phyloP scores from a whole-genome alignment of 352 stramenopile species.

The Halophytophthora polymorphica region DNA sequence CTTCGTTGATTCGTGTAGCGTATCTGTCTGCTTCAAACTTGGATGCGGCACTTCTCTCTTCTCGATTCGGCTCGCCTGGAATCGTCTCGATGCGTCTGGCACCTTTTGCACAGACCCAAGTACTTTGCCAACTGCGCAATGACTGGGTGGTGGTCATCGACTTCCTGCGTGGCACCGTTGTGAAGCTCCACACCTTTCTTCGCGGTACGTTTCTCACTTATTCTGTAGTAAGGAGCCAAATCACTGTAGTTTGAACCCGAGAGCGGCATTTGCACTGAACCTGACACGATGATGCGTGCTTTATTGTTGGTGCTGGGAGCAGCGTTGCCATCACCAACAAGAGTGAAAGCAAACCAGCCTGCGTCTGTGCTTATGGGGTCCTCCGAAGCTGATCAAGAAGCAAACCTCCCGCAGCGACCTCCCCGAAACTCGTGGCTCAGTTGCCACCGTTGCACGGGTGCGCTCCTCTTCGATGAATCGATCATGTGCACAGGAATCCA shows the following conservation, averaged over 20 bases:
- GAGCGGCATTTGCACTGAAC: not conserved
- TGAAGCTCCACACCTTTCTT: conserved; percentile 58
- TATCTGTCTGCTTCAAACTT: conserved; percentile 27
- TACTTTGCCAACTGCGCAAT: conserved; percentile 67
- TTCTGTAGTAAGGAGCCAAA: too few species aligned
- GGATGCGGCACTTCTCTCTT: conserved; percentile 27
- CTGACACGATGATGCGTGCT: not conserved
- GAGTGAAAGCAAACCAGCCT: conserved; percentile 19
- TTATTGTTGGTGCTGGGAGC: not conserved
- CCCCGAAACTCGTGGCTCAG: conserved; percentile 51
- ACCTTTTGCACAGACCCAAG: conserved; percentile 31
- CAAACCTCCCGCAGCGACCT: conserved; percentile 17
- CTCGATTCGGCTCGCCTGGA: conserved; percentile 22
- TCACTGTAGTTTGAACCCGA: too few species aligned
- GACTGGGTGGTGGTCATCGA: conserved; percentile 71
- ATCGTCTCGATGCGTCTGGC: conserved; percentile 43
- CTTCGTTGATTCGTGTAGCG: conserved; percentile 5
- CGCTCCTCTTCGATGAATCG: conserved; percentile 45
- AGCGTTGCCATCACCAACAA: conserved; percentile 15
- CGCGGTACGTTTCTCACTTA: conserved; percentile 26
- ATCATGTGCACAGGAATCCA: conserved; percentile 48
- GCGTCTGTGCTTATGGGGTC: conserved; percentile 29
- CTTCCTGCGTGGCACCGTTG: conserved; percentile 25
- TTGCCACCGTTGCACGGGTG: conserved; percentile 44
- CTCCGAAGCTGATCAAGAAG: conserved; percentile 17